These are phyloP conservation scores for Angomonas ambiguus DNA, from an alignment of 208 protist genomes.

Conservation along the genomic window DNA sequence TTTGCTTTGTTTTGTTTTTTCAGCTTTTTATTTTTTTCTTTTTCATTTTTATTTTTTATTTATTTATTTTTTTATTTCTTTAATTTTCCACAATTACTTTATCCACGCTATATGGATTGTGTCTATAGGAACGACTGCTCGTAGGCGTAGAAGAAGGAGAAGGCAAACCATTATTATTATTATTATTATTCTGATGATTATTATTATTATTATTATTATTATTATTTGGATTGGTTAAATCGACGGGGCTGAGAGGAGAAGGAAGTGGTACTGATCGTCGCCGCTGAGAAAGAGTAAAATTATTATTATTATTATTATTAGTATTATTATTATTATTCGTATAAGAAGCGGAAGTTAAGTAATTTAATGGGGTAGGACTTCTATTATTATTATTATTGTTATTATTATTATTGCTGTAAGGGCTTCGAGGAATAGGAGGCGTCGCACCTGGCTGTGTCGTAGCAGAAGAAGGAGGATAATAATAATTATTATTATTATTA, in stretches of 20 bases:
- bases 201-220: slow-evolving; percentile 5
- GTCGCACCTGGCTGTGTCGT: no score
- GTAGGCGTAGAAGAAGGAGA: background rate
- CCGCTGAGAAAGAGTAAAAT: background rate
- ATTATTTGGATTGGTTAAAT: background rate
- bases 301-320: slow-evolving; percentile 7
- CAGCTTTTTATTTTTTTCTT: no score
- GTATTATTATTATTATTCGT: no score
- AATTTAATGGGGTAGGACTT: no score
- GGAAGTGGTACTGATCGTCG: background rate
- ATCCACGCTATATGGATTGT: background rate
- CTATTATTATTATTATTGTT: background rate
- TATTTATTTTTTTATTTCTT: slow-evolving; percentile 1
- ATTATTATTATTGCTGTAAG: slow-evolving; percentile 4
- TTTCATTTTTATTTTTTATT: background rate
- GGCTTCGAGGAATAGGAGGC: no score
- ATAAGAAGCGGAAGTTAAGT: no score
- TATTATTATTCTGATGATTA: slow-evolving; percentile 3
- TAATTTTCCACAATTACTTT: background rate
- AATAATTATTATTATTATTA: slow-evolving; percentile 13
- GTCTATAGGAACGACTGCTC: background rate
- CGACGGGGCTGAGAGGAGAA: background rate
- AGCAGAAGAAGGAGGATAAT: background rate
- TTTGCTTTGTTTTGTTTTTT: no score
- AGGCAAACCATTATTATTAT: background rate